A percentile compares a stretch with the other conserved stretches of the same genome.
Conservation (phyloP, 2,329 filamentous ascomycete species). For the Ophiostoma sp. region DNA sequence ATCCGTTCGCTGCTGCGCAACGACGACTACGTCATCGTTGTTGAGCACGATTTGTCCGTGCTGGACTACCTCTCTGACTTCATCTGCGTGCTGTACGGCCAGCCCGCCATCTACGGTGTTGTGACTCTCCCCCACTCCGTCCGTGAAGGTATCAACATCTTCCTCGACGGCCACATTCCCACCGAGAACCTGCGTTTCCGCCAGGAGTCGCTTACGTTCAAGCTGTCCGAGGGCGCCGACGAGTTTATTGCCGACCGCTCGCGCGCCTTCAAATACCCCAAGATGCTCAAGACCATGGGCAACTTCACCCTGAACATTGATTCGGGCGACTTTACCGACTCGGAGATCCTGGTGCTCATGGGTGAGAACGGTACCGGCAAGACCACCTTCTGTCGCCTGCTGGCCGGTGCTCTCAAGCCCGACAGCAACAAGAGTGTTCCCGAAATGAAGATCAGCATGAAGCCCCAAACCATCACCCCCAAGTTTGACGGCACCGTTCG, state of each 20-base stretch:
- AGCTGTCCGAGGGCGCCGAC: slow-evolving; percentile 81
- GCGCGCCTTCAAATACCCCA: slow-evolving; percentile 80
- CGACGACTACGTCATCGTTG: slow-evolving; percentile 94
- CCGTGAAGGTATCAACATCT: slow-evolving; percentile 98
- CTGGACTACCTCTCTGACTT: slow-evolving; percentile 98
- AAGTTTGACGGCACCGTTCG: slow-evolving; percentile 97
- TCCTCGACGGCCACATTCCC: slow-evolving; percentile 91
- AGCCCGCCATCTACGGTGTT: slow-evolving; percentile 93
- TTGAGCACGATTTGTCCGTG: slow-evolving; percentile 98
- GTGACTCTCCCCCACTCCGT: slow-evolving; percentile 94
- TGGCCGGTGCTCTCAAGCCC: slow-evolving; percentile 89
- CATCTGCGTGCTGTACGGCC: slow-evolving; percentile 94
- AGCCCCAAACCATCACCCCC: slow-evolving; percentile 98
- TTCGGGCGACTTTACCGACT: slow-evolving; percentile 85
- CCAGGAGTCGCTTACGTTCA: slow-evolving; percentile 93
- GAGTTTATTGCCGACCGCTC: slow-evolving; percentile 81
- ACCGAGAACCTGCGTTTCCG: slow-evolving; percentile 98
- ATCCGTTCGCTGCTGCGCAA: slow-evolving; percentile 86
- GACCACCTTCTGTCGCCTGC: slow-evolving; percentile 95
- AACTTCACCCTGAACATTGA: slow-evolving; percentile 70
- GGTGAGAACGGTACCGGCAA: slow-evolving; percentile 97
- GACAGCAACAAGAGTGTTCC: slow-evolving; percentile 74
- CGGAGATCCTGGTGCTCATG: slow-evolving; percentile 99
- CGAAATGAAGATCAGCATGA: slow-evolving; percentile 77
- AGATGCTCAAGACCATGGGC: slow-evolving; percentile 89